A percentile compares a stretch with the other conserved stretches of the same genome.
phyloP scores from a whole-genome alignment of 306 rosid species.

The Corylus heterophylla region DNA sequence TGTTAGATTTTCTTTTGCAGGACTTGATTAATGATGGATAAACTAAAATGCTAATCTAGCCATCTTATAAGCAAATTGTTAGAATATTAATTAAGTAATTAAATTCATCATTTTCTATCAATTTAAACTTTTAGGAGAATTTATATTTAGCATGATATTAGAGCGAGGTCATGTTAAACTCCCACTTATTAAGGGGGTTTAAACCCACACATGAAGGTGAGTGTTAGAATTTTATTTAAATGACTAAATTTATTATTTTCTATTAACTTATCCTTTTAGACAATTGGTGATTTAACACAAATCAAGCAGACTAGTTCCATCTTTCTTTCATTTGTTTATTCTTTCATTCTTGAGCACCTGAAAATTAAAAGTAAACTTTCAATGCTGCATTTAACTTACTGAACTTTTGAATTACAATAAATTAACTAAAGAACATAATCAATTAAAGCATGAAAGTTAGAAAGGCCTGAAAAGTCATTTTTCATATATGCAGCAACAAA shows the following conservation, averaged over 20 bases:
- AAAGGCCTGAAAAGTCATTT: background rate
- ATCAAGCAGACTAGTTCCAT: no score
- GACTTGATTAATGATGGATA: slow-evolving; percentile 9
- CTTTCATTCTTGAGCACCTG: background rate
- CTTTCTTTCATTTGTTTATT: background rate
- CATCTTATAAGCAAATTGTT: background rate
- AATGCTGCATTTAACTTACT: background rate
- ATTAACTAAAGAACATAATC: background rate
- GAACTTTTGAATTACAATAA: background rate
- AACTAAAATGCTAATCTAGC: slow-evolving; percentile 5
- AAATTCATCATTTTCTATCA: no score
- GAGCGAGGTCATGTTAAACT: no score
- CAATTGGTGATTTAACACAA: no score
- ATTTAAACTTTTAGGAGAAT: no score
- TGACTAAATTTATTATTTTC: no score
- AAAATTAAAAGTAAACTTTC: background rate
- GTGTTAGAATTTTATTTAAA: no score
- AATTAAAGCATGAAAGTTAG: background rate
- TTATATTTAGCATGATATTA: no score
- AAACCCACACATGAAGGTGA: no score
- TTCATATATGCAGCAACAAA: background rate
- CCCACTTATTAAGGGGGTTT: no score
- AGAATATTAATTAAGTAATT: no score
- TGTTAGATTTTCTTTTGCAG: background rate
- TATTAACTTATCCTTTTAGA: no score